Base-by-base conservation (phyloP, 2,329 filamentous ascomycete species). In the Lasiodiplodia theobromae region DNA sequence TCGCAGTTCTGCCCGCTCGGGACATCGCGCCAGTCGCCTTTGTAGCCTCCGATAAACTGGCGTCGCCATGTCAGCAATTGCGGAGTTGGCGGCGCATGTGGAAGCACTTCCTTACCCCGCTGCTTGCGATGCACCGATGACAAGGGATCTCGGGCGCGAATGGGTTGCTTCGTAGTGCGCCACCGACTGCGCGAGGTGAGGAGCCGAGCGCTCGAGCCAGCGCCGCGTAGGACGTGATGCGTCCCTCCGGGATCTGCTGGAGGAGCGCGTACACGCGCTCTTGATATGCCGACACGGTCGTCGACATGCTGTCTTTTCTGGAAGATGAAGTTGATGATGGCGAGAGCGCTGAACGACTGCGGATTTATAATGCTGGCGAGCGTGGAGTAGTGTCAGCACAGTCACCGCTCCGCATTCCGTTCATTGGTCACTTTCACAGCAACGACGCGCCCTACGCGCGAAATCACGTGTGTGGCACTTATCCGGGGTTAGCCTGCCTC, bases 81-180 rank as follows among this genome's bases (percentile, higher is more conserved):
- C 58, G 12, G 37, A 25, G 34, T 5, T 34, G 14, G 49, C 8
- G 12, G 25, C 40, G 4, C 2, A 38, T 11, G 5, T 25, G n/a
- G 3, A 18, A 11, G 8, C 8, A 21, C n/a, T n/a, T n/a, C 73
- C 81, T 78, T n/a, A 85, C 84, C 14, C 92, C 90, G 64, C 89
- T 90, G 51, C 88, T 90, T 6, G 92, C 91, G 57, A 96, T 87
- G 25, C 95, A 91, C 11, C 93, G 86, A 79, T 96, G 93, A 73
- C 93, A 96, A 1, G 93, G 93, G 4, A 95, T 91, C 40, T 88
- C 86, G 0, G 93, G 93, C 16, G 93, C 93, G 74, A 95, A 96
- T 0, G 93, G 93, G 76, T 97, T 97, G 44, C 81, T 83, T 21
- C 91, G 86, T 75, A 96, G 83, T 1, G 92, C 92, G 69, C 92